Evolutionary conservation across 1,139 yeast species (phyloP).

Genomic region (Yamadazyma oceani): DNA sequence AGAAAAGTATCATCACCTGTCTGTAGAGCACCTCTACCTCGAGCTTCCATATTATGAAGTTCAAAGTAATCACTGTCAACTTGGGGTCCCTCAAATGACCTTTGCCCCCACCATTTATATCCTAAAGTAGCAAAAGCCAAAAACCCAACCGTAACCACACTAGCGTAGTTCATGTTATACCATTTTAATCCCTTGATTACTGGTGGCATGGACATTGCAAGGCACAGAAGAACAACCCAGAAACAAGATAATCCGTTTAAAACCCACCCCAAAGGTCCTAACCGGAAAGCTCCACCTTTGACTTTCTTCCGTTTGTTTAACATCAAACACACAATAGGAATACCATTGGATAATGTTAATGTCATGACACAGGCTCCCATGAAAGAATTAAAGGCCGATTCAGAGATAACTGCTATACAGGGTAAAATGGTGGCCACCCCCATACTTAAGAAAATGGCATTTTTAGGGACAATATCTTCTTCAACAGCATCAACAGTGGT

Average conservation of each 20-base stretch:
- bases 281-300: conserved; percentile 69
- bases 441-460: conserved; percentile 72
- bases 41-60: conserved; percentile 29
- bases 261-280: conserved; percentile 64
- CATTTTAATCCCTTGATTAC: conserved; percentile 60
- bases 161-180: conserved; percentile 72
- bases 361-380: conserved; percentile 85
- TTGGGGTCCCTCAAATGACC: conserved; percentile 63
- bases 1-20: conserved; percentile 9
- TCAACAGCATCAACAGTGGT: conserved; percentile 61
- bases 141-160: conserved; percentile 56
- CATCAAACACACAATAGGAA: conserved; percentile 67
- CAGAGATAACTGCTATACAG: conserved; percentile 63
- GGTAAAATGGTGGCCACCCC: conserved; percentile 62
- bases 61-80: conserved; percentile 54
- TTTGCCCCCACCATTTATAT: conserved; percentile 60
- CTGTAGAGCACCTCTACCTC: conserved; percentile 11
- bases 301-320: conserved; percentile 62
- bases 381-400: conserved; percentile 80
- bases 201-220: conserved; percentile 73
- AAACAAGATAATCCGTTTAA: conserved; percentile 59
- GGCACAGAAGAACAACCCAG: conserved; percentile 61
- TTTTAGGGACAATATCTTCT: conserved; percentile 62
- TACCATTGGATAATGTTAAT: conserved; percentile 72
- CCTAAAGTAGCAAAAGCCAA: conserved; percentile 48